A percentile compares a stretch with the other conserved stretches of the same genome.
phyloP scores from a whole-genome alignment of 768 basidiomycete genomes.

The Lactarius vividus region DNA sequence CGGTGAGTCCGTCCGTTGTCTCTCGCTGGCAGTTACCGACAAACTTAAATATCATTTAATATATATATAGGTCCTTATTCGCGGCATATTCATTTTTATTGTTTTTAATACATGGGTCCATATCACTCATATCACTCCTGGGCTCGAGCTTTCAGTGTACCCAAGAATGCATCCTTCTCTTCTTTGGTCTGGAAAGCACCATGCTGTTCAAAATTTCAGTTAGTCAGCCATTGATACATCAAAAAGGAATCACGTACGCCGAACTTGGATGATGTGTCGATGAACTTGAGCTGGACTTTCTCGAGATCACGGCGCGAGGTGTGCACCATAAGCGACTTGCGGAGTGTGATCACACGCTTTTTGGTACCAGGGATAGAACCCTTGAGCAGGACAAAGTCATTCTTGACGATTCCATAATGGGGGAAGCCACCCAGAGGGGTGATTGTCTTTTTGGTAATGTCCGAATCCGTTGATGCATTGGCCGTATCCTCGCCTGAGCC shows the following conservation, averaged over 20 bases:
- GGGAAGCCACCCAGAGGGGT: conserved; percentile 99
- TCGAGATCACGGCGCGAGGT: conserved; percentile 95
- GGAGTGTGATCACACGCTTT: conserved; percentile 97
- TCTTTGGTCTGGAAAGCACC: conserved; percentile 96
- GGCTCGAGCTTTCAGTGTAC: conserved; percentile 82
- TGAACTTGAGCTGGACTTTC: conserved; percentile 97
- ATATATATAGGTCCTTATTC: neutral
- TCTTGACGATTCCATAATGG: conserved; percentile 98
- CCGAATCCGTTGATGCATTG: conserved; percentile 92
- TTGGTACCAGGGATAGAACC: conserved; percentile 94
- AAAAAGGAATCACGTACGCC: conserved; percentile 56
- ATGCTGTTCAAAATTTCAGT: conserved; percentile 50
- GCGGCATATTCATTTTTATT: neutral
- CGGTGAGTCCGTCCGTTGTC: neutral
- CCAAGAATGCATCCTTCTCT: conserved; percentile 95
- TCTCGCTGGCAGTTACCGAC: neutral
- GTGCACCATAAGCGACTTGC: conserved; percentile 96
- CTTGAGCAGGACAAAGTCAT: conserved; percentile 97
- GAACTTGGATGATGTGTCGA: conserved; percentile 97
- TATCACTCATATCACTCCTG: conserved; percentile 70
- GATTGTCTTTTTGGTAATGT: conserved; percentile 89
- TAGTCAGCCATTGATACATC: neutral
- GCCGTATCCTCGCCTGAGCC: conserved; percentile 71
- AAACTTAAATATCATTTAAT: neutral
- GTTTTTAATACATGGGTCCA: conserved; percentile 13